Base-by-base conservation (phyloP, 2,329 filamentous ascomycete species). In the Fusarium sp. region DNA sequence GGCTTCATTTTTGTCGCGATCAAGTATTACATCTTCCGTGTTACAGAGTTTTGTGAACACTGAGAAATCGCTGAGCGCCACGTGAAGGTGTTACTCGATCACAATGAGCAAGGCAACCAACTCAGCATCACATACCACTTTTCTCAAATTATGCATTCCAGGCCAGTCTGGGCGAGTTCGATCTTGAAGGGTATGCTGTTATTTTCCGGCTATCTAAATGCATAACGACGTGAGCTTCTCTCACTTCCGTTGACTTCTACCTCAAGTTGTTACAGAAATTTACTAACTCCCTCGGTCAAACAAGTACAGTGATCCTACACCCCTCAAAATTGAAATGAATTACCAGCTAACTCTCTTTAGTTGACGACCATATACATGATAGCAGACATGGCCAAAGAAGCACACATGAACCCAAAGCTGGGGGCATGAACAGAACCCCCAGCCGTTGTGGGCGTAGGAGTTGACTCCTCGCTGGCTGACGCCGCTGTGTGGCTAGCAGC, bases 301-400 rank as follows among this genome's bases (percentile, higher is more conserved):
- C 47, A 60, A 59, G 17, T 38, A 61, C 55, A 74, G 44, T 62
- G 52, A 26, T 64, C 47, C 41, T 55, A 42, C 41, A 54, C n/a
- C 39, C 41, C 48, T 44, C 44, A 12, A 24, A 38, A 30, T 22
- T 22, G 20, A 51, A 55, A 50, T 36, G 12, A 34, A 39, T 14
- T 26, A 12, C n/a, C 24, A 54, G 26, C 32, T 32, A 39, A 58
- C 8, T 30, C 26, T 22, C 22, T 52, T 41, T 72, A 74, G 48
- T 74, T 74, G 18, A 75, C n/a, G 8, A 26, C 30, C 68, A 75
- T 72, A 48, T 72, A 74, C 64, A 74, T 44, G 11, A 74, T 44
- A 41, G 72, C 66, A 34, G 68, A 75, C 59, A 74, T 52, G n/a
- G 60, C 72, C 26, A 74, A 57, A 11, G 72, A 74, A 13, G 69